Base-by-base conservation (phyloP, 176 grass and related monocot genomes). In the Carex myosuroides region DNA sequence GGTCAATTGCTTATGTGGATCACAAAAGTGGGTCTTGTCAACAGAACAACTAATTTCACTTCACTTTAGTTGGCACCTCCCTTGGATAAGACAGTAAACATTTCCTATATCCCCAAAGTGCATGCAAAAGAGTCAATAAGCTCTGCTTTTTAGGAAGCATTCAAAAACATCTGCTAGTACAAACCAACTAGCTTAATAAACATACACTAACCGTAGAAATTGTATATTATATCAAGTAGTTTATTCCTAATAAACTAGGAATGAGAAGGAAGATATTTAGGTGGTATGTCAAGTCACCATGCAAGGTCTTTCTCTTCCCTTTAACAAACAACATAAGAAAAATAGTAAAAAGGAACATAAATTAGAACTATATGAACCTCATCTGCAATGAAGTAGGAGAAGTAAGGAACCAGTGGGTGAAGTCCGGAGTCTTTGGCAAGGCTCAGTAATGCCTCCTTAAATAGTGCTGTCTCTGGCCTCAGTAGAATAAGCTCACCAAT, bases 351-450 rank as follows among this genome's bases (percentile, higher is more conserved):
- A 66, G 3, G 7, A 18, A 88, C 52, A 60, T 37, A 22, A 20
- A 14, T 55, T 48, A 83, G 56, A 29, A 59, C 32, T 22, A 37
- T 33, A 81, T 11, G 83, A 68, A 98, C 96, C 93, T 98, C 89
- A 35, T 95, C 93, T 50, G 87, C 88, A 57, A 98, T 79, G 70
- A 98, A 98, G 80, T 98, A 98, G 50, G 96, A 94, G 76, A 98
- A 98, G 80, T 98, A 98, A 67, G 95, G 93, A 92, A 95, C 91
- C 60, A 98, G 84, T 4, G 89, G 96, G 80, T 98, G 96, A 86
- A 98, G 88, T 35, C 96, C 92, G 16, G 96, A 93, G 79, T 98
- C 96, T 84, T 85, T 90, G 60, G 96, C 87, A 82, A 98, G 89
- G 90, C 96, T 95, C 62, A 95, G 79, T 91, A 98, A 92, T 76